Percentiles rank a stretch among this genome's conserved stretches.
phyloP scores from a whole-genome alignment of 2,329 filamentous ascomycete genomes.

The Hypoxylon sp. region DNA sequence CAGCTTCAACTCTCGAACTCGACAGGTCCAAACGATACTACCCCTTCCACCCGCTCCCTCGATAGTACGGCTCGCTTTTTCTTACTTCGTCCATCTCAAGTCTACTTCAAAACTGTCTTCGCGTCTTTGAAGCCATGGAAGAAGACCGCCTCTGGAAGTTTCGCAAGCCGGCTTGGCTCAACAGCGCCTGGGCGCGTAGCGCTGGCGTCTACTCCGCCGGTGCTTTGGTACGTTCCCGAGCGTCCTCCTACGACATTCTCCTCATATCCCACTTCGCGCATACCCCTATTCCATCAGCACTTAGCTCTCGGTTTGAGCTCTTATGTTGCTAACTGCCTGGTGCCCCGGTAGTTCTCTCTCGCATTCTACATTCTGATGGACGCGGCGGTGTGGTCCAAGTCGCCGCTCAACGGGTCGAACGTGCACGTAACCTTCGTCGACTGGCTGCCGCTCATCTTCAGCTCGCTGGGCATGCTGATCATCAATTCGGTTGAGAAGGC shows the following conservation, averaged over 20 bases:
- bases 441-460: conserved; percentile 77
- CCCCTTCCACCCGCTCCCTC: not conserved
- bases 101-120: not conserved
- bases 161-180: conserved; percentile 73
- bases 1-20: conserved; percentile 16
- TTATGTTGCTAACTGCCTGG: conserved; percentile 21
- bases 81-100: not conserved
- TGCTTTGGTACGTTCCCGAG: conserved; percentile 65
- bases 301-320: not conserved
- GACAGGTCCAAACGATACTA: conserved; percentile 1
- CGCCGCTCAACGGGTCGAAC: conserved; percentile 67
- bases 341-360: conserved; percentile 67
- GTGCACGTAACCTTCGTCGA: conserved; percentile 75
- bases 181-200: conserved; percentile 72
- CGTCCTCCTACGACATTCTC: not conserved
- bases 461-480: conserved; percentile 75
- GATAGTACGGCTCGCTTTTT: not conserved
- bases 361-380: conserved; percentile 78
- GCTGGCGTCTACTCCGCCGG: conserved; percentile 72
- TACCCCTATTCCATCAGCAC: not conserved
- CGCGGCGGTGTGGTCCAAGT: conserved; percentile 74
- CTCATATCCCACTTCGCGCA: not conserved
- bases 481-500: conserved; percentile 78
- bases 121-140: conserved; percentile 60
- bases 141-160: conserved; percentile 77